Conservation (phyloP, 306 rosid genomes). For the Mucuna pruriens region DNA sequence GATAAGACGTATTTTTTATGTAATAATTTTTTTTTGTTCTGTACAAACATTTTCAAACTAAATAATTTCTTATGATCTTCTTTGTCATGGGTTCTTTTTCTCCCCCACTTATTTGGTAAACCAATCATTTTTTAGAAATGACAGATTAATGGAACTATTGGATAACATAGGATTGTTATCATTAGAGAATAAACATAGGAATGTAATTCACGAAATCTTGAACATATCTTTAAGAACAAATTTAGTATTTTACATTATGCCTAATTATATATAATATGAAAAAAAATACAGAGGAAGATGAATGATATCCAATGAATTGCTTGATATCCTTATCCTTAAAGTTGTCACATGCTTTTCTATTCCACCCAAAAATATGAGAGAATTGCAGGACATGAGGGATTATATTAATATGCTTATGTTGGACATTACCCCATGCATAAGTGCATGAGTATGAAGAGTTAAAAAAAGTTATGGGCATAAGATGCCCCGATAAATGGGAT, state of each 20-base stretch:
- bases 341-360: slow-evolving; percentile 10
- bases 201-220: background rate
- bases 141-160: background rate
- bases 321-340: slow-evolving; percentile 11
- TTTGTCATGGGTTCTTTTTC: background rate
- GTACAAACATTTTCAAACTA: slow-evolving; percentile 12
- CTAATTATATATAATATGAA: background rate
- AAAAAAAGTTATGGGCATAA: slow-evolving; percentile 18
- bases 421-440: background rate
- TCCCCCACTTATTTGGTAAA: slow-evolving; percentile 19
- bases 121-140: background rate
- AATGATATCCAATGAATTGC: background rate
- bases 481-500: slow-evolving; percentile 37
- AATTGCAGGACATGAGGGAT: background rate
- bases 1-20: too few relatives aligned
- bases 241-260: background rate
- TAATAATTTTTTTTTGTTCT: too few relatives aligned
- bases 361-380: background rate
- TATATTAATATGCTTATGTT: background rate
- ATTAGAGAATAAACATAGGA: background rate
- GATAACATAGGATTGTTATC: slow-evolving; percentile 15
- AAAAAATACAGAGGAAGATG: background rate
- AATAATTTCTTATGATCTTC: background rate
- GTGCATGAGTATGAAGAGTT: background rate
- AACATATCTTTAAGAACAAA: background rate